These are phyloP conservation scores for Termitomyces sp. DNA, from an alignment of 768 basidiomycete genomes.

Conservation along the genomic window DNA sequence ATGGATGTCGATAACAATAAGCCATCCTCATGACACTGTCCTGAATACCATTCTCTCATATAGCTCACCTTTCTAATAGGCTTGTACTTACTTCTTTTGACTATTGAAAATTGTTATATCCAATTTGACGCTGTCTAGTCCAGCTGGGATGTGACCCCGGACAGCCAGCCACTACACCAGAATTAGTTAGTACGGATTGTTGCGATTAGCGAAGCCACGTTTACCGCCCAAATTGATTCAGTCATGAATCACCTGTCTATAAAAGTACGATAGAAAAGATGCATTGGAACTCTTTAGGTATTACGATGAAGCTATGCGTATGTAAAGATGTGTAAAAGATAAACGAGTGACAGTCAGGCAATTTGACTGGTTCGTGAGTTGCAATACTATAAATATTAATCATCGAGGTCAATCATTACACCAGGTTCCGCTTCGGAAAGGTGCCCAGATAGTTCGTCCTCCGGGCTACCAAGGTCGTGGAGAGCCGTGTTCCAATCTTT, in stretches of 20 bases:
- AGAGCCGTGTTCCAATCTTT: not conserved
- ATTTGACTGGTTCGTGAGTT: not conserved
- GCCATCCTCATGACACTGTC: slow-evolving; percentile 15
- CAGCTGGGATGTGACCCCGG: not conserved
- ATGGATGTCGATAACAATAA: slow-evolving; percentile 22
- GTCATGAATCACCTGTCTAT: not conserved
- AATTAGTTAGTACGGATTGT: not conserved
- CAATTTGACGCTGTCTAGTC: not conserved
- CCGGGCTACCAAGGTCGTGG: slow-evolving; percentile 19
- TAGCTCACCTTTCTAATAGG: not conserved
- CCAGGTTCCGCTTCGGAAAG: slow-evolving; percentile 4
- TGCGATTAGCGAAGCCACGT: not conserved
- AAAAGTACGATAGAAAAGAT: not conserved
- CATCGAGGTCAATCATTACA: slow-evolving; percentile 42
- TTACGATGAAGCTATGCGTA: not conserved
- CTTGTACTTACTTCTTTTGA: not conserved
- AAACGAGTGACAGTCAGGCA: too few species aligned
- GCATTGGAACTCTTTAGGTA: not conserved
- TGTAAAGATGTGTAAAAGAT: not conserved
- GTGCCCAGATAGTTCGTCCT: slow-evolving; percentile 18
- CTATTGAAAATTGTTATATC: not conserved
- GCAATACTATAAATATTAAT: slow-evolving; percentile 10
- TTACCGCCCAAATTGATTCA: not conserved
- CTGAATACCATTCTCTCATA: not conserved
- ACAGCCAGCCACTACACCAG: not conserved